A percentile compares a stretch with the other conserved stretches of the same genome.
Conservation (phyloP, 148 eudicot genomes). For the Cornus kousa region DNA sequence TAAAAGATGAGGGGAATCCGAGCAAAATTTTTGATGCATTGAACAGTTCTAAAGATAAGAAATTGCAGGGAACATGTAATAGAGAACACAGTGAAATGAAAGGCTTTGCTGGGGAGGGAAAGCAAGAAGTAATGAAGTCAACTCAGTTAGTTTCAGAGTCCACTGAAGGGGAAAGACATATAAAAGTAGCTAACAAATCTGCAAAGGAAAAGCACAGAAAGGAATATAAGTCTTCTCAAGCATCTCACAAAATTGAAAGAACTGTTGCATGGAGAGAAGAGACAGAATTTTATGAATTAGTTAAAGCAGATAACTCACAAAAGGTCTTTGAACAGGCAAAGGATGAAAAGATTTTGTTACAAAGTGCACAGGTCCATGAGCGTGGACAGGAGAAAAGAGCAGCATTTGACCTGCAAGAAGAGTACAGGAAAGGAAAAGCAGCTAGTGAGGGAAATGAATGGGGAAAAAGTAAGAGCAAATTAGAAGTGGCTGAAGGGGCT, state of each 20-base stretch:
- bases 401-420: constrained; percentile 27
- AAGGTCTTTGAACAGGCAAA: constrained; percentile 12
- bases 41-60: constrained; percentile 27
- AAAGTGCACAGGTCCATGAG: constrained; percentile 2
- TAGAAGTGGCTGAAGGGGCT: constrained; percentile 7
- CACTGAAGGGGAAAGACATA: constrained; percentile 20
- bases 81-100: constrained; percentile 24
- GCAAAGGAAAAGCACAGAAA: constrained; percentile 24
- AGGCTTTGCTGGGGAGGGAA: constrained; percentile 29
- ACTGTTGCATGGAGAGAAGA: constrained; percentile 68
- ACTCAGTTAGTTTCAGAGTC: constrained; percentile 27
- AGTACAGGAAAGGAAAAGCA: constrained; percentile 15
- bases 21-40: constrained; percentile 14
- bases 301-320: constrained; percentile 31
- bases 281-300: constrained; percentile 59
- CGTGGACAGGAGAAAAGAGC: constrained; percentile 9
- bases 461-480: constrained; percentile 9
- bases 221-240: constrained; percentile 27
- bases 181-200: constrained; percentile 21
- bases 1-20: constrained; percentile 22
- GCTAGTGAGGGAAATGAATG: constrained; percentile 21
- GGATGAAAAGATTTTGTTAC: constrained; percentile 6
- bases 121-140: constrained; percentile 20
- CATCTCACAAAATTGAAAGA: constrained; percentile 35
- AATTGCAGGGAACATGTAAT: constrained; percentile 24